These are phyloP conservation scores for Euptelea pleiosperma DNA, from an alignment of 164 flowering plant genomes.

Conservation along the genomic window DNA sequence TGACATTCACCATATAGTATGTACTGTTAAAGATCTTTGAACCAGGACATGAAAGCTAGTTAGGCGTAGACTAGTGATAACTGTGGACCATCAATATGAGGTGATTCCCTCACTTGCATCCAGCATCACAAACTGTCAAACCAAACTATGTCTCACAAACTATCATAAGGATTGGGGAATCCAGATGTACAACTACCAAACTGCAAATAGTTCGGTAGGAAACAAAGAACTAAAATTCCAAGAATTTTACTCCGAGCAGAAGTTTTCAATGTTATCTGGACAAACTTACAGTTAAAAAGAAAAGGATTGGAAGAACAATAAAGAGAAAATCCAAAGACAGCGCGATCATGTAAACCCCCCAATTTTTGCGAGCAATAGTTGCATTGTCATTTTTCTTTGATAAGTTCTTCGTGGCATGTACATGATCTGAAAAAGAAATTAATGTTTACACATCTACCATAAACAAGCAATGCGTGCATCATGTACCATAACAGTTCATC, in stretches of 20 bases:
- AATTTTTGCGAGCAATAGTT: conserved; percentile 20
- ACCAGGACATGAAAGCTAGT: neutral
- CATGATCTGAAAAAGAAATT: conserved; percentile 19
- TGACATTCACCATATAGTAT: neutral
- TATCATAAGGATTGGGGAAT: neutral
- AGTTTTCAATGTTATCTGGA: neutral
- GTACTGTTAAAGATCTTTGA: conserved; percentile 5
- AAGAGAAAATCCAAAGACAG: conserved; percentile 46
- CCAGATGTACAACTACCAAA: neutral
- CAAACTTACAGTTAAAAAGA: conserved; percentile 67
- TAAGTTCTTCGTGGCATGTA: conserved; percentile 13
- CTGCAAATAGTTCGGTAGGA: neutral
- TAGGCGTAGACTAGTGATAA: too few relatives aligned
- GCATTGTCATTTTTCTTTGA: conserved; percentile 46
- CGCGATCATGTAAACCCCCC: conserved; percentile 33
- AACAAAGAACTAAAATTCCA: neutral
- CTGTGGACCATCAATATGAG: too few relatives aligned
- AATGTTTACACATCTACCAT: neutral
- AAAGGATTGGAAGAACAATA: conserved; percentile 51
- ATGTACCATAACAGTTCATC: neutral
- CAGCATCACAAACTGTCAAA: neutral
- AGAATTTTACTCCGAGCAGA: conserved; percentile 7
- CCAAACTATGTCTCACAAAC: neutral
- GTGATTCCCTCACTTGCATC: neutral
- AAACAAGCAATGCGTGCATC: neutral